These are phyloP conservation scores for Neopestalotiopsis sp. DNA, from an alignment of 2,329 filamentous ascomycete species.

Conservation along the genomic window DNA sequence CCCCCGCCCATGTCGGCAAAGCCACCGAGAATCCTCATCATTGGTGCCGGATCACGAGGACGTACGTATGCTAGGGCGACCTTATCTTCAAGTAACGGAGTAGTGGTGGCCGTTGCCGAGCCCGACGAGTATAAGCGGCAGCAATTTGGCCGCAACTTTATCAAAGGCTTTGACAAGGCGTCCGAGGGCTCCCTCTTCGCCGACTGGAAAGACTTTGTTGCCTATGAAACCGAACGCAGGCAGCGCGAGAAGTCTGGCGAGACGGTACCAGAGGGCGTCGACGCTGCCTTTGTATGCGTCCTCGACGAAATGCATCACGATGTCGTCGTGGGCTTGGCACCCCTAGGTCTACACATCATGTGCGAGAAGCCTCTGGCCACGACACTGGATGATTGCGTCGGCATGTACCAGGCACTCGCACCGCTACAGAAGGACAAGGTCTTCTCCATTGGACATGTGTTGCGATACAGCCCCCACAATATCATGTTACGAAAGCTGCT, in stretches of 20 bases:
- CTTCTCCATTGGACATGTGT: conserved; percentile 92
- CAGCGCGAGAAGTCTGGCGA: conserved; percentile 55
- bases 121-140: conserved; percentile 78
- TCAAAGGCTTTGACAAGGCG: conserved; percentile 64
- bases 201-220: conserved; percentile 78
- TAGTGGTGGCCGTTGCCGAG: conserved; percentile 81
- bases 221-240: conserved; percentile 71
- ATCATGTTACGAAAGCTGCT: conserved; percentile 81
- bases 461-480: conserved; percentile 94
- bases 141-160: conserved; percentile 72
- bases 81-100: conserved; percentile 65
- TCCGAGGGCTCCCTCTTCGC: conserved; percentile 71
- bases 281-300: conserved; percentile 70
- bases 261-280: conserved; percentile 58
- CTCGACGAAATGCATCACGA: conserved; percentile 88
- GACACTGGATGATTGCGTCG: conserved; percentile 76
- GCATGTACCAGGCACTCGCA: conserved; percentile 68
- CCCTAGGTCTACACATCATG: conserved; percentile 79
- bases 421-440: conserved; percentile 50
- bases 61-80: conserved; percentile 75
- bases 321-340: conserved; percentile 76
- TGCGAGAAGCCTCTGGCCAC: conserved; percentile 95
- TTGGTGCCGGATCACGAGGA: conserved; percentile 84
- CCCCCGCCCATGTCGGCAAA: conserved; percentile 51
- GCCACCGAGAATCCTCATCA: conserved; percentile 74